Base-by-base conservation (phyloP, 2,329 filamentous ascomycete genomes). In the Calonectria hawksworthii region DNA sequence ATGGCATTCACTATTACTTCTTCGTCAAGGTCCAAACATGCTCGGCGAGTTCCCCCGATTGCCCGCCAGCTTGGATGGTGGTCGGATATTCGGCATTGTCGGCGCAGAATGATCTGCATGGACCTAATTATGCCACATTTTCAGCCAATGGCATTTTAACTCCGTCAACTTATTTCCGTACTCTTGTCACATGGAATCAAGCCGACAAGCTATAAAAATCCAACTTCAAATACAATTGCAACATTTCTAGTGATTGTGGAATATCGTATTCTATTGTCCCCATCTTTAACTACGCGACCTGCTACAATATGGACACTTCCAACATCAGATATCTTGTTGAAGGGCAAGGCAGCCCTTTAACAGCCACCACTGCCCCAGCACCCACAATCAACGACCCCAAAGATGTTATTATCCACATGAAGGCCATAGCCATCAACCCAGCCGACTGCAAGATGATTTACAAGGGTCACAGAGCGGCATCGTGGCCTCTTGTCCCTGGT, bases 371-470 rank as follows among this genome's bases (percentile, higher is more conserved):
- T 11, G 21, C 66, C 2, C 18, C 18, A 23, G 56, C n/a, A 13
- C 66, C 66, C 26, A 47, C 51, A 5, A 41, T 34, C 1, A 26
- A 32, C 9, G 51, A 59, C 11, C 21, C 66, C 1, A 47, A 11
- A 7, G 51, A 59, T 13, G 51, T 68, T 2, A 7, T 68, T 14
- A 59, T 68, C n/a, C 66, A 36, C 50, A n/a, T 68, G 18, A 44
- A 68, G 13, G 26, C 51, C 4, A 56, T 68, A 14, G 66, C 66
- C 3, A 68, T 68, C 18, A 68, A 68, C 8, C 66, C 66, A 11
- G 66, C 66, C 16, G 66, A 68, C n/a, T 68, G 66, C 21, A 68
- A 68, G 32, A 68, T 68, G 66, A 56, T 68, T 56, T 52, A 68
- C 16, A 34, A 47, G 8, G 66, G 66, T 13, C 51, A 68, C 23